Base-by-base conservation (phyloP, 371 early-diverging fungal species). In the Dinochytrium kinnereticum region DNA sequence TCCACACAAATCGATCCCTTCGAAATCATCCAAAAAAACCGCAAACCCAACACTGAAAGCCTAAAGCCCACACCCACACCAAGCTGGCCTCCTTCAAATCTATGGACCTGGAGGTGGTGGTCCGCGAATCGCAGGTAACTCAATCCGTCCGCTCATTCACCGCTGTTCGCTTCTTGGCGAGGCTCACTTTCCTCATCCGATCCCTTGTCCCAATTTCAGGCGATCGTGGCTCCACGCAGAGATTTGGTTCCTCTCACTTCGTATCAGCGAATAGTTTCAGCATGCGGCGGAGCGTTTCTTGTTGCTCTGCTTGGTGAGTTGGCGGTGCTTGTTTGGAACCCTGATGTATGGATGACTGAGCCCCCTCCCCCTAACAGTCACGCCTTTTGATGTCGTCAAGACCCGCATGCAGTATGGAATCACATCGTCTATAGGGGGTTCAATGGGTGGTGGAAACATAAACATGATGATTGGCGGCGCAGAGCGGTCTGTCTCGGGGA, bases 381-480 rank as follows among this genome's bases (percentile, higher is more conserved):
- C 97, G 2, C 97, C 97, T 10, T 90, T 97, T 77, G 97, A 97
- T 79, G 95, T 97, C 19, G 90, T 97, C 49, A 97, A 97, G 78
- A 94, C 94, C 49, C 85, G 97, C 49, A 86, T 96, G 82, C 97
- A 96, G 77, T 89, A 93, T 1, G 74, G 71, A 10, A 64, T 74
- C 50, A 68, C 61, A 1, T 70, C 31, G 39, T 1, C 26, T 37
- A 26, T 26, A 59, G 36, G 34, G 28, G 69, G 51, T 19, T 7
- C 1, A 7, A 13, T 17, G 1, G 26, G 13, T 13, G 39, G 13
- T 5, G 40, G 21, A 1, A 17, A 26, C 26, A 24, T 21, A 2
- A 40, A 38, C 0, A 64, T 74, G 75, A 2, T 64, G 55, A 64
- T 59, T 10, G 40, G 64, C 2, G 64, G 64, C 5, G 38, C 3